These are phyloP conservation scores for Coffea canephora DNA, from an alignment of 257 asterid genomes.

Conservation along the genomic window DNA sequence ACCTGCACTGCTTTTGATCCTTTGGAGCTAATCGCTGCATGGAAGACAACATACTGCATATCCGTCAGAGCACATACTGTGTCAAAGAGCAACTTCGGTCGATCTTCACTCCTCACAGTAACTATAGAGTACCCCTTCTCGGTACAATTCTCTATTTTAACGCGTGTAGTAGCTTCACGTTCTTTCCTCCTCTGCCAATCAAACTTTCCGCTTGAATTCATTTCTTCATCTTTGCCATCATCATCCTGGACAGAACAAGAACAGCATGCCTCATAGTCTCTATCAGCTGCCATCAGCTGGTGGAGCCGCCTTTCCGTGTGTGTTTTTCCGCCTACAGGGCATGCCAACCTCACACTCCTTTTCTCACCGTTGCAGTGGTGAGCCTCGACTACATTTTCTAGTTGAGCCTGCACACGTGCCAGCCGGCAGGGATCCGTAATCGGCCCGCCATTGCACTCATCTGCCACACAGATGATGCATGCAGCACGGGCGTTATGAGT, in stretches of 20 bases:
- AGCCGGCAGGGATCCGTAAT: conserved; percentile 46
- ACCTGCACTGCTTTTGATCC: conserved; percentile 80
- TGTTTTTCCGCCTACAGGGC: conserved; percentile 46
- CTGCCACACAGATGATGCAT: conserved; percentile 62
- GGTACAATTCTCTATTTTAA: conserved; percentile 50
- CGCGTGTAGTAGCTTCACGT: conserved; percentile 59
- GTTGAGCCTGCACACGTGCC: conserved; percentile 66
- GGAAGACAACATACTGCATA: conserved; percentile 63
- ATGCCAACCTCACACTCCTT: conserved; percentile 54
- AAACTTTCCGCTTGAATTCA: conserved; percentile 27
- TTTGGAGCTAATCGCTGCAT: conserved; percentile 72
- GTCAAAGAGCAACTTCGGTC: conserved; percentile 75
- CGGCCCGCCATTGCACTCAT: conserved; percentile 34
- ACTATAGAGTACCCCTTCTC: conserved; percentile 58
- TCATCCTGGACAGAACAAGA: conserved; percentile 41
- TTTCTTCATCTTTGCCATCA: conserved; percentile 33
- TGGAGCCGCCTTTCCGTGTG: conserved; percentile 97
- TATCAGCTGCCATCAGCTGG: conserved; percentile 78
- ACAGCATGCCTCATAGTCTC: conserved; percentile 65
- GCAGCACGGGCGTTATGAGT: conserved; percentile 77
- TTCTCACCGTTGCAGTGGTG: conserved; percentile 59
- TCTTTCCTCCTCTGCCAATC: conserved; percentile 24
- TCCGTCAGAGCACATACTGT: conserved; percentile 77
- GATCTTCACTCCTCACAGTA: conserved; percentile 60
- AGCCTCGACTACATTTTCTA: conserved; percentile 75